Percentiles rank a stretch among this genome's conserved stretches.
phyloP scores from a whole-genome alignment of 352 stramenopile species.

The Globisporangium camurandrum region DNA sequence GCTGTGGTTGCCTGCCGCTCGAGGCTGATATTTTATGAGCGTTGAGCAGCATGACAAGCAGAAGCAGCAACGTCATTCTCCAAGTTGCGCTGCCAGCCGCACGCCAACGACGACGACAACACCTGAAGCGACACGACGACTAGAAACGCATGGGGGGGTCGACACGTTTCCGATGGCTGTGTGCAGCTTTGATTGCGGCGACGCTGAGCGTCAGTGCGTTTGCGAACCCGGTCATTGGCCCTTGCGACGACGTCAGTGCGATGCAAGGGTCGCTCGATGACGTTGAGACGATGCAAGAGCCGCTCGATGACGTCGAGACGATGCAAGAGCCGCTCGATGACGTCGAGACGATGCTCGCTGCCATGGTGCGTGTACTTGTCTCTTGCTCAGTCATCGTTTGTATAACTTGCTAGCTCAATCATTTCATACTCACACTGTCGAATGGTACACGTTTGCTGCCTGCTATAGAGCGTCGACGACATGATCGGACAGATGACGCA shows the following conservation, averaged over 20 bases:
- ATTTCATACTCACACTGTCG: neutral
- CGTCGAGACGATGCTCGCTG: conserved; percentile 7
- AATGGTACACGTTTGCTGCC: too few species aligned
- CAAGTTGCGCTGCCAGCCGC: neutral
- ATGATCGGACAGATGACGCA: conserved; percentile 90
- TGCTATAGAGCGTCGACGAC: conserved; percentile 19
- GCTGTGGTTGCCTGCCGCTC: too few species aligned
- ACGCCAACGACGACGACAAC: too few species aligned
- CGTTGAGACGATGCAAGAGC: too few species aligned
- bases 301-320: conserved; percentile 3
- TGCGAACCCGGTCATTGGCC: too few species aligned
- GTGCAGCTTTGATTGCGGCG: neutral
- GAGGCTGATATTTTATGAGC: too few species aligned
- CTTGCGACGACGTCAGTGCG: too few species aligned
- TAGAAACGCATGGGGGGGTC: neutral
- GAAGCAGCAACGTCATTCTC: neutral
- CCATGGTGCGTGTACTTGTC: conserved; percentile 2
- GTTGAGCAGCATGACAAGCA: too few species aligned
- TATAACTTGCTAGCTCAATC: neutral
- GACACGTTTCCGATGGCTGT: neutral
- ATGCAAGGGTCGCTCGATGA: too few species aligned
- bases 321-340: too few species aligned
- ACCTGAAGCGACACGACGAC: too few species aligned
- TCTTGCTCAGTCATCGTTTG: neutral
- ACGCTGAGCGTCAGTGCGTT: neutral